Evolutionary conservation across 2,329 filamentous ascomycete genomes (phyloP).

Genomic region (Colletotrichum sublineola): DNA sequence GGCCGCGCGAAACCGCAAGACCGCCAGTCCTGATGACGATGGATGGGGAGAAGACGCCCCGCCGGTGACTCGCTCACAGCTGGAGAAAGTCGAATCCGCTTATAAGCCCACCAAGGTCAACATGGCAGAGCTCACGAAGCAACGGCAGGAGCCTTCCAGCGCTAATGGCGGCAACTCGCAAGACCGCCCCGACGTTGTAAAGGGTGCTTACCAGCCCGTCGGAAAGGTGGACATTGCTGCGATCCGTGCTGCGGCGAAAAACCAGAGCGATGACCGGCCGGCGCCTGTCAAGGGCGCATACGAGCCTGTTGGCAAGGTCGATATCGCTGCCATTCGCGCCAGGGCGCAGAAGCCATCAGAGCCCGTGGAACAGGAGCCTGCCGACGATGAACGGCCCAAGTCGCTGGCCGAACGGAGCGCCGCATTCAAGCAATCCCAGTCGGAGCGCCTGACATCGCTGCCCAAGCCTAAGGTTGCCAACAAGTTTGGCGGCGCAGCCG

Average conservation of each 20-base stretch:
- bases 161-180: slow-evolving; percentile 55
- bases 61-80: slow-evolving; percentile 84
- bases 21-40: slow-evolving; percentile 79
- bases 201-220: slow-evolving; percentile 90
- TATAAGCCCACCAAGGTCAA: slow-evolving; percentile 98
- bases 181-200: slow-evolving; percentile 76
- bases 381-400: slow-evolving; percentile 56
- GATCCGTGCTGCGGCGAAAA: slow-evolving; percentile 81
- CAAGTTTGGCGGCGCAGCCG: slow-evolving; percentile 79
- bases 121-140: slow-evolving; percentile 84
- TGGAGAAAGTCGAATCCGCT: slow-evolving; percentile 92
- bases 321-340: slow-evolving; percentile 93
- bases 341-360: slow-evolving; percentile 76
- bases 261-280: slow-evolving; percentile 81
- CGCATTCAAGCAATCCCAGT: slow-evolving; percentile 74
- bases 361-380: slow-evolving; percentile 49
- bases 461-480: slow-evolving; percentile 97
- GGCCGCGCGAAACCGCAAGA: slow-evolving; percentile 72
- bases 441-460: slow-evolving; percentile 86
- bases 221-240: slow-evolving; percentile 98
- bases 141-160: slow-evolving; percentile 76
- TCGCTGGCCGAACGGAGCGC: slow-evolving; percentile 82
- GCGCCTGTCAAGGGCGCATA: slow-evolving; percentile 91
- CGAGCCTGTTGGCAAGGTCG: slow-evolving; percentile 94
- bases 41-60: slow-evolving; percentile 97